These are phyloP conservation scores for Chrysosporium queenslandicum DNA, from an alignment of 2,329 filamentous ascomycete species.

Conservation along the genomic window DNA sequence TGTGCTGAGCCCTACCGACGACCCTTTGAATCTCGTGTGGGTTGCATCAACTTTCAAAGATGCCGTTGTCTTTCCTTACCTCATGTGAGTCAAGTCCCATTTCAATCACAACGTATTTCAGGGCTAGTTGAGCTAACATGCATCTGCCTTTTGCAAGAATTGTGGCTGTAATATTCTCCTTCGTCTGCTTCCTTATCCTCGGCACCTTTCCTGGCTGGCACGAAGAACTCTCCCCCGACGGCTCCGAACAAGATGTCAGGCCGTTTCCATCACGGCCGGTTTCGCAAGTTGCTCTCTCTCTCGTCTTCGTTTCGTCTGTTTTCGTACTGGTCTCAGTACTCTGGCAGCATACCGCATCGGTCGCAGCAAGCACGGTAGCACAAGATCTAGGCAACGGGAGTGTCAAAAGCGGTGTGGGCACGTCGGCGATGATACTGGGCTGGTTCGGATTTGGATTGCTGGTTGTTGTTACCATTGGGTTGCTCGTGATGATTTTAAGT, in stretches of 20 bases:
- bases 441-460: constrained; percentile 94
- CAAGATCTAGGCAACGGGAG: constrained; percentile 87
- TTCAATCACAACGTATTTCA: neutral
- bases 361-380: constrained; percentile 85
- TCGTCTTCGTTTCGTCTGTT: constrained; percentile 66
- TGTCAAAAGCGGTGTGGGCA: constrained; percentile 79
- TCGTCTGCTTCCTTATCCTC: constrained; percentile 86
- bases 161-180: constrained; percentile 94
- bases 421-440: constrained; percentile 88
- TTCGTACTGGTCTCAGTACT: constrained; percentile 56
- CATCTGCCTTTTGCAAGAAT: constrained; percentile 49
- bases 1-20: constrained; percentile 79
- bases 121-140: constrained; percentile 11
- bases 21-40: constrained; percentile 96
- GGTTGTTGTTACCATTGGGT: constrained; percentile 87
- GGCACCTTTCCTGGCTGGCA: constrained; percentile 98
- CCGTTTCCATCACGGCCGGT: constrained; percentile 87
- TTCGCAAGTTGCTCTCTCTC: constrained; percentile 81
- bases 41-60: constrained; percentile 95
- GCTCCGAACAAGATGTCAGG: constrained; percentile 81
- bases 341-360: constrained; percentile 76
- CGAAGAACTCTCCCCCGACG: constrained; percentile 66
- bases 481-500: constrained; percentile 94
- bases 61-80: constrained; percentile 93
- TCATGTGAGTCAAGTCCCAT: constrained; percentile 56